phyloP scores from a whole-genome alignment of 2,329 filamentous ascomycete genomes.

The Botryotinia calthae region DNA sequence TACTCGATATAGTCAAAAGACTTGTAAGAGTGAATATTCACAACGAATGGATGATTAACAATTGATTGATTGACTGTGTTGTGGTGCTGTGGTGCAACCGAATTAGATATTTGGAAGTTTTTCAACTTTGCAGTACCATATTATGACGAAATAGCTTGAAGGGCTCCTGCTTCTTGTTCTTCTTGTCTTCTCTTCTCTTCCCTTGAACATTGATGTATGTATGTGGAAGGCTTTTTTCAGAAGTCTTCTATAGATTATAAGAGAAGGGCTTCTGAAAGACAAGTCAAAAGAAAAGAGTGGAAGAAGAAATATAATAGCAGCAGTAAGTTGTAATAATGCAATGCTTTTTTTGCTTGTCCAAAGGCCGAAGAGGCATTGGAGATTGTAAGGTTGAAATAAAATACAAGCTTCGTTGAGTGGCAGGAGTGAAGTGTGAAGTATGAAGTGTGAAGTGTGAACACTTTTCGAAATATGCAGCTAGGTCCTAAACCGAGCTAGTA shows the following conservation, averaged over 20 bases:
- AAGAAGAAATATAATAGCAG: neutral
- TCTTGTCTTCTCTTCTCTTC: neutral
- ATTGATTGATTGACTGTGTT: neutral
- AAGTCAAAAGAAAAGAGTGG: neutral
- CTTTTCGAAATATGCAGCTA: constrained; percentile 3
- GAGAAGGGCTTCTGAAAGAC: neutral
- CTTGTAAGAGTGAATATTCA: constrained; percentile 2
- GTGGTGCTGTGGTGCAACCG: neutral
- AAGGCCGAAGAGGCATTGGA: neutral
- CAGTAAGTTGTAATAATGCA: neutral
- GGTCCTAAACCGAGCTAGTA: neutral
- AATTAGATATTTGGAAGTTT: constrained; percentile 5
- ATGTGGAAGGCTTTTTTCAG: neutral
- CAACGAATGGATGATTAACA: neutral
- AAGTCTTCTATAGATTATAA: neutral
- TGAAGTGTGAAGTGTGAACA: neutral
- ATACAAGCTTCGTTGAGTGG: neutral
- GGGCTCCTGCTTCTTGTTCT: neutral
- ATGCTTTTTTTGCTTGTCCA: neutral
- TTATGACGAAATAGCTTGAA: neutral
- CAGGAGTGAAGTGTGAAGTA: neutral
- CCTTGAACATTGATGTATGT: neutral
- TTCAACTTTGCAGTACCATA: neutral
- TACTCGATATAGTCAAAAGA: neutral
- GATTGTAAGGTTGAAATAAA: neutral